These are phyloP conservation scores for Phytophthora hybrid DNA, from an alignment of 352 stramenopile species.

Conservation along the genomic window DNA sequence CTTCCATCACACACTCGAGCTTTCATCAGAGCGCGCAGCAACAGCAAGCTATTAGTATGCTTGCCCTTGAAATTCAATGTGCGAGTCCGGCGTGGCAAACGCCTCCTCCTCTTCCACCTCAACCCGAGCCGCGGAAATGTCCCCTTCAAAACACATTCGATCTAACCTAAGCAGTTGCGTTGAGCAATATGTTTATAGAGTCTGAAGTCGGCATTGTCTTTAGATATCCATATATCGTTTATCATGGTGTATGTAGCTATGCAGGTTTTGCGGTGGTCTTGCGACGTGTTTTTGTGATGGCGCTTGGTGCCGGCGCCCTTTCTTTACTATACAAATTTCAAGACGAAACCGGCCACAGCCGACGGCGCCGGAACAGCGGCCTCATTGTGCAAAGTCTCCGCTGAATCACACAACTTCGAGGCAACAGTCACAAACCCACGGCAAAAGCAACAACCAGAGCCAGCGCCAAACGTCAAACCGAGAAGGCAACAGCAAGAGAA, in stretches of 20 bases:
- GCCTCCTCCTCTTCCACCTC: conserved; percentile 23
- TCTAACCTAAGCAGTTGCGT: not conserved
- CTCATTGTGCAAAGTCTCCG: conserved; percentile 36
- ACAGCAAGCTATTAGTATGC: not conserved
- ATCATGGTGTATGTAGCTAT: not conserved
- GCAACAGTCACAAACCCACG: not conserved
- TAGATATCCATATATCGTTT: not conserved
- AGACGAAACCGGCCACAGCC: conserved; percentile 26
- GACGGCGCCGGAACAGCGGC: conserved; percentile 8
- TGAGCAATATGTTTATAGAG: conserved; percentile 1
- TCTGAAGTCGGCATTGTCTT: not conserved
- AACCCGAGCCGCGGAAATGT: conserved; percentile 31
- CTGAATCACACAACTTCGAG: conserved; percentile 5
- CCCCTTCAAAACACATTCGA: conserved; percentile 8
- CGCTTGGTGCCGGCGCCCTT: conserved; percentile 27
- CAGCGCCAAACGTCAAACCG: too few relatives aligned
- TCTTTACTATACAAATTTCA: conserved; percentile 39
- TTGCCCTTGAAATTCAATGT: conserved; percentile 16
- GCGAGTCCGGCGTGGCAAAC: conserved; percentile 19
- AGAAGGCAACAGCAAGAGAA: not conserved
- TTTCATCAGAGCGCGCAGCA: conserved; percentile 7
- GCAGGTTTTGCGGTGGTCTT: conserved; percentile 29
- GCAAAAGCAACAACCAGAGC: not conserved
- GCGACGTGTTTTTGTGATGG: conserved; percentile 42
- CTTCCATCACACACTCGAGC: not conserved